phyloP scores from a whole-genome alignment of 2,329 filamentous ascomycete species.

The Epichloe amarillans region DNA sequence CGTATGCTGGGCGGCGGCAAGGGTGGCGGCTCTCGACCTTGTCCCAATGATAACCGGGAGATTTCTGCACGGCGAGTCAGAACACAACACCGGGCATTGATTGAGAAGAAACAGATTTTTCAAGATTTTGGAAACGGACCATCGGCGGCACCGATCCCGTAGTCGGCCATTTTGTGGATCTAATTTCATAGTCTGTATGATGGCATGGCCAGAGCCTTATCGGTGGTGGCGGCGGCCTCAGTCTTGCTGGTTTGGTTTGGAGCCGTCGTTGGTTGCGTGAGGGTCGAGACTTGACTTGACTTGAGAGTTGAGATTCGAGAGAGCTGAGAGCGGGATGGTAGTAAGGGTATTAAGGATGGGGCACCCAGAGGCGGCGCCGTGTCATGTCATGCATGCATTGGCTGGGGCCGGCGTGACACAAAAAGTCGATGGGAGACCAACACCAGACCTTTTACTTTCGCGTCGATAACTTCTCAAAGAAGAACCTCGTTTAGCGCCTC shows the following conservation, averaged over 20 bases:
- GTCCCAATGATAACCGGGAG: slow-evolving; percentile 26
- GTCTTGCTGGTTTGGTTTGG: neutral
- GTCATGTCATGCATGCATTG: neutral
- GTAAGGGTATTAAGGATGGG: slow-evolving; percentile 1
- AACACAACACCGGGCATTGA: slow-evolving; percentile 8
- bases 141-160: slow-evolving; percentile 21
- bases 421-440: neutral
- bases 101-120: neutral
- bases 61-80: slow-evolving; percentile 23
- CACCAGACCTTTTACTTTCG: neutral
- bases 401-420: neutral
- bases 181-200: neutral
- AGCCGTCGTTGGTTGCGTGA: neutral
- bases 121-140: slow-evolving; percentile 13
- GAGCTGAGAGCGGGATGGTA: slow-evolving; percentile 2
- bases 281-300: neutral
- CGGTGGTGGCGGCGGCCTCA: neutral
- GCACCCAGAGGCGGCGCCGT: neutral
- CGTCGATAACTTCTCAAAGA: neutral
- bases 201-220: slow-evolving; percentile 3
- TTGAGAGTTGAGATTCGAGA: neutral
- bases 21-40: slow-evolving; percentile 16
- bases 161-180: slow-evolving; percentile 20
- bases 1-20: slow-evolving; percentile 27
- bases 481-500: no score